These are phyloP conservation scores for Cucurbitaria berberidis DNA, from an alignment of 2,329 filamentous ascomycete species.

Conservation along the genomic window DNA sequence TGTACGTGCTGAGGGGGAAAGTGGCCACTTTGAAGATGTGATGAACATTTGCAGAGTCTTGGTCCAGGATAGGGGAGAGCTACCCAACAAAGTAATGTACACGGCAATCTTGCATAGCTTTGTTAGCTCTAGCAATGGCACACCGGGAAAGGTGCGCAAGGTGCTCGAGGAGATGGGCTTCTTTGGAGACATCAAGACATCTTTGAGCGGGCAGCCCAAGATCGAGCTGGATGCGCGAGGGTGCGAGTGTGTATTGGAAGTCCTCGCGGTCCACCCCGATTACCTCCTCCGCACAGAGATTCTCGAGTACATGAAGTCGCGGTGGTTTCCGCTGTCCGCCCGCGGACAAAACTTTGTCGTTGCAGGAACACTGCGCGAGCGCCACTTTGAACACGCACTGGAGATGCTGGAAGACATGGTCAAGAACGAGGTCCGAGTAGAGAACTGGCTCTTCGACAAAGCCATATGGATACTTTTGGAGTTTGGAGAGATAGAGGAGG, in stretches of 20 bases:
- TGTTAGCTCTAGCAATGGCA: slow-evolving; percentile 67
- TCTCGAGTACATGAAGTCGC: slow-evolving; percentile 73
- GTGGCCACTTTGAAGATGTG: slow-evolving; percentile 34
- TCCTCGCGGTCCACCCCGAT: slow-evolving; percentile 82
- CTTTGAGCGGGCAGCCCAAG: slow-evolving; percentile 49
- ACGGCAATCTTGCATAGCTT: slow-evolving; percentile 77
- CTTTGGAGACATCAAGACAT: slow-evolving; percentile 12
- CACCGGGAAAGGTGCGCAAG: slow-evolving; percentile 65
- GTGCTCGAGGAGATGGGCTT: slow-evolving; percentile 75
- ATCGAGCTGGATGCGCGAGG: slow-evolving; percentile 69
- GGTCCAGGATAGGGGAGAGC: slow-evolving; percentile 61
- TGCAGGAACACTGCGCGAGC: slow-evolving; percentile 78
- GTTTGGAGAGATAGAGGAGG: slow-evolving; percentile 76
- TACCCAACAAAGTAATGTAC: slow-evolving; percentile 68
- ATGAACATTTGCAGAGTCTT: slow-evolving; percentile 63
- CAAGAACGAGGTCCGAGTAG: slow-evolving; percentile 60
- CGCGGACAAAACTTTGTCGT: slow-evolving; percentile 71
- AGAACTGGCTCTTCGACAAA: slow-evolving; percentile 79
- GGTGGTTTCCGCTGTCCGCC: slow-evolving; percentile 70
- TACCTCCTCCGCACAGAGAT: slow-evolving; percentile 76
- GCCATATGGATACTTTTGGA: slow-evolving; percentile 76
- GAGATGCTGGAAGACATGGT: slow-evolving; percentile 71
- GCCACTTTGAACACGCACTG: slow-evolving; percentile 81
- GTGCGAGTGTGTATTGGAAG: slow-evolving; percentile 75
- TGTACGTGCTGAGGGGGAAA: slow-evolving; percentile 33